These are phyloP conservation scores for Alternaria sp. DNA, from an alignment of 2,329 filamentous ascomycete genomes.

Conservation along the genomic window DNA sequence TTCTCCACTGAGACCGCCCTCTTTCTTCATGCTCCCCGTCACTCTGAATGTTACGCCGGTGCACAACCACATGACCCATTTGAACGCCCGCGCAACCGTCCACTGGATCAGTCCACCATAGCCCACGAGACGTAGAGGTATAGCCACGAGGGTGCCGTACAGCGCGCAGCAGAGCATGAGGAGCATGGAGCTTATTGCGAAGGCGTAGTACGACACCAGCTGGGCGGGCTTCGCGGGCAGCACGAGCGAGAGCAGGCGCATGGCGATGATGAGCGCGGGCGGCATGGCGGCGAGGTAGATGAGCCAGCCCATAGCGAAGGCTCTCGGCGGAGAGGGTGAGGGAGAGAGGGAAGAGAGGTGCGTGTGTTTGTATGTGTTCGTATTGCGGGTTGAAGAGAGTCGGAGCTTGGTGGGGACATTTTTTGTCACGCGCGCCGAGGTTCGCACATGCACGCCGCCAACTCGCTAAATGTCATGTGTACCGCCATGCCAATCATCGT, in stretches of 20 bases:
- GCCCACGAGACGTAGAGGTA: constrained; percentile 73
- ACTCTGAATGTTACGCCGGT: constrained; percentile 81
- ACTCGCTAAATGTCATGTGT: constrained; percentile 18
- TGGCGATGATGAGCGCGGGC: constrained; percentile 35
- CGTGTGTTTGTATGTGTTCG: not conserved
- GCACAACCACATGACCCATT: constrained; percentile 74
- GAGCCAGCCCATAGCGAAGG: constrained; percentile 40
- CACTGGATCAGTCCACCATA: constrained; percentile 83
- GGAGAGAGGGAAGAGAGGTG: not conserved
- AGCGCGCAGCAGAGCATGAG: constrained; percentile 55
- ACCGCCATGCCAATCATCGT: not conserved
- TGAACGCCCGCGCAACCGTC: constrained; percentile 80
- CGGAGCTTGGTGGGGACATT: constrained; percentile 19
- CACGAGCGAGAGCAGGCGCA: constrained; percentile 36
- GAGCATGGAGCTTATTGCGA: constrained; percentile 58
- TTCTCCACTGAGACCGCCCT: constrained; percentile 39
- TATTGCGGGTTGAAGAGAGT: constrained; percentile 5
- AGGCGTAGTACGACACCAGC: constrained; percentile 68
- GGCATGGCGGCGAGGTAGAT: constrained; percentile 38
- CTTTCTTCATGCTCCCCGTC: constrained; percentile 50
- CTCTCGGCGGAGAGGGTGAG: constrained; percentile 3
- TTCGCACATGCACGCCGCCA: constrained; percentile 10
- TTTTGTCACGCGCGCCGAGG: constrained; percentile 34
- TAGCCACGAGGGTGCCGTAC: constrained; percentile 78
- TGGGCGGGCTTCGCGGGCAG: constrained; percentile 39